These are phyloP conservation scores for Noccaea bulbosa DNA, from an alignment of 345 rosid species.

Conservation along the genomic window DNA sequence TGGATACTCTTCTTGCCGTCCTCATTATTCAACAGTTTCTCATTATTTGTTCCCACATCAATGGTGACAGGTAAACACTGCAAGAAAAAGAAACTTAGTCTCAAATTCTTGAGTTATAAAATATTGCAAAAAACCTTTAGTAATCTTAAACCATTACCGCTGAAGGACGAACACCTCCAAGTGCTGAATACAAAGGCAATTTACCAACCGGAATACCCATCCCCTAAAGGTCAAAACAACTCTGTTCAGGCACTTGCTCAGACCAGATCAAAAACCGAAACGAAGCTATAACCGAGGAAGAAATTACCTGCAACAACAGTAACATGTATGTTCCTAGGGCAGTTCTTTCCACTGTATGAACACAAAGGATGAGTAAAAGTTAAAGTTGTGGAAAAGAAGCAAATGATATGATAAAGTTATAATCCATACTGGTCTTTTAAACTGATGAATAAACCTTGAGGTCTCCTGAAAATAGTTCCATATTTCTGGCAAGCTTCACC, in stretches of 20 bases:
- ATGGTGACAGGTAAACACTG: slow-evolving; percentile 88
- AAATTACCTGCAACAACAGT: slow-evolving; percentile 85
- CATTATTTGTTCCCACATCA: slow-evolving; percentile 94
- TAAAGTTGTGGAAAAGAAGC: not conserved
- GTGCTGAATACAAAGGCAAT: slow-evolving; percentile 79
- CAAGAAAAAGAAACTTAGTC: not conserved
- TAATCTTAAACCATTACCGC: slow-evolving; percentile 46
- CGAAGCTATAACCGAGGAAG: not conserved
- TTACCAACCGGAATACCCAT: slow-evolving; percentile 97
- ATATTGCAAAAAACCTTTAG: not conserved
- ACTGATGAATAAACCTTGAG: slow-evolving; percentile 94
- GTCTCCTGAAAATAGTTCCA: slow-evolving; percentile 89
- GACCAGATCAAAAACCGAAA: not conserved
- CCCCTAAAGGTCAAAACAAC: slow-evolving; percentile 47
- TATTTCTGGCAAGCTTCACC: slow-evolving; percentile 98
- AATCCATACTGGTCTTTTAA: slow-evolving; percentile 76
- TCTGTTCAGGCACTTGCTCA: not conserved
- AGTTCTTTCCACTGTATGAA: slow-evolving; percentile 79
- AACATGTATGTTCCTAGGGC: slow-evolving; percentile 89
- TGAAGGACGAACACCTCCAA: slow-evolving; percentile 92
- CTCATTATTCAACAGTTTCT: slow-evolving; percentile 66
- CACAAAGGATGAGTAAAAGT: not conserved
- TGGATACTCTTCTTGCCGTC: too few relatives aligned
- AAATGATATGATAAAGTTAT: not conserved
- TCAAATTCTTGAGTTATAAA: not conserved